Evolutionary conservation across 148 eudicot genomes (phyloP), one percentile per base, ranked within the genome.

Genomic region (Vaccinium myrtillus): DNA sequence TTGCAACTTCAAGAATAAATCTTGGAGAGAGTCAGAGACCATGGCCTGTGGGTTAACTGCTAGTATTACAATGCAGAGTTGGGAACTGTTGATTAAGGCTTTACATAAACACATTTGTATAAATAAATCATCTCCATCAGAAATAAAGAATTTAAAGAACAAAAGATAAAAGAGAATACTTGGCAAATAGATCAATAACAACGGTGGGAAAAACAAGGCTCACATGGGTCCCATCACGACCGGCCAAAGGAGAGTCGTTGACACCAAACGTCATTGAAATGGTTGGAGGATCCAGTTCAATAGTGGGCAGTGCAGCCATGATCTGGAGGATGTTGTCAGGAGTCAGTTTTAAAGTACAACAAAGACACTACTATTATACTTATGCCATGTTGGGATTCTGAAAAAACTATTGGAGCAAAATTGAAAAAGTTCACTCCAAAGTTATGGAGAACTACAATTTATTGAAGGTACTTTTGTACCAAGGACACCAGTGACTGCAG

Each of bases 231-330:
- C 99, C 99, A 89, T 97, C 99, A 85, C 90, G 92, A 77, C 99
- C 99, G 71, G 99, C 99, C 87, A 97, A 83, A 80, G 99, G 99
- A 61, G 99, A 95, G 85, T 97, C 99, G 86, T 97, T 97, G 82
- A 97, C 99, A 81, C 99, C 92, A 91, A 97, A 97, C 70, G 98
- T 97, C 99, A 97, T 97, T 75, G 99, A 97, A 87, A 97, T 97
- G 77, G 98, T 97, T 61, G 99, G 99, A 81, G 99, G 99, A 86
- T 97, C 99, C 89, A 97, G 90, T 86, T 93, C 96, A 79, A 97
- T 88, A 23, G 99, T 90, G 46, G 99, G 99, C 88, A 97, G 90
- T 71, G 95, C 88, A 82, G 86, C 87, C 94, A 89, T 90, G 76
- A 94, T 94, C 99, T 95, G 88, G 58, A 85, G 78, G 70, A 80